Evolutionary conservation across 371 early-diverging fungal genomes (phyloP).

Genomic region (Conidiobolus incongruus): DNA sequence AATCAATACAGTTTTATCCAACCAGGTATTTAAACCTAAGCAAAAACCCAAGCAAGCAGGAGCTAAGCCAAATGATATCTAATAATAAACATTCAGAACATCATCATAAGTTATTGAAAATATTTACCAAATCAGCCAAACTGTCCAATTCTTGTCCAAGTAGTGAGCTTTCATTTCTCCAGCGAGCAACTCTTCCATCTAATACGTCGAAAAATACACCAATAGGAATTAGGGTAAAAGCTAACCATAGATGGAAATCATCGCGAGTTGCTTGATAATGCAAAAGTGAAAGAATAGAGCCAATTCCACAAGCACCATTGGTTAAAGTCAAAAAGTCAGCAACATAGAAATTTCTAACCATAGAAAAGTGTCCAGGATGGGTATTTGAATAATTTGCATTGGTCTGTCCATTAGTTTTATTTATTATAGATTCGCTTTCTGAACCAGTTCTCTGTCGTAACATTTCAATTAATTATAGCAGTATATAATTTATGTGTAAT

Average conservation of each 20-base stretch:
- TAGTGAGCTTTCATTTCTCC: slow-evolving; percentile 46
- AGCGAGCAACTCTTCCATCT: slow-evolving; percentile 77
- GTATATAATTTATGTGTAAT: too few relatives aligned
- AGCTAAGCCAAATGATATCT: slow-evolving; percentile 69
- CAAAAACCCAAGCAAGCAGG: slow-evolving; percentile 71
- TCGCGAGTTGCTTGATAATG: slow-evolving; percentile 49
- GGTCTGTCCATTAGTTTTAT: too few relatives aligned
- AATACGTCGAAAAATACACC: slow-evolving; percentile 65
- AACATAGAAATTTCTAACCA: slow-evolving; percentile 38
- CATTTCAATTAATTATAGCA: too few relatives aligned
- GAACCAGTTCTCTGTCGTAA: too few relatives aligned
- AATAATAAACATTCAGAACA: background rate
- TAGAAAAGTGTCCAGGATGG: slow-evolving; percentile 1
- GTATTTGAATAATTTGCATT: too few relatives aligned
- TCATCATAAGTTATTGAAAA: background rate
- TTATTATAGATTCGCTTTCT: too few relatives aligned
- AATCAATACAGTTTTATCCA: slow-evolving; percentile 49
- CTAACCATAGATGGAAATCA: slow-evolving; percentile 23
- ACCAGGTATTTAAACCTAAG: slow-evolving; percentile 59
- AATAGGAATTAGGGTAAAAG: slow-evolving; percentile 49
- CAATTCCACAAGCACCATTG: slow-evolving; percentile 64
- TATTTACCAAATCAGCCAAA: slow-evolving; percentile 61
- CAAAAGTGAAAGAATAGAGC: slow-evolving; percentile 58
- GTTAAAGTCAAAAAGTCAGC: slow-evolving; percentile 72
- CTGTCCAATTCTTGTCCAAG: slow-evolving; percentile 64